Evolutionary conservation across 202 grass and related monocot genomes (phyloP).

Genomic region (Dendrocalamus latiflorus): DNA sequence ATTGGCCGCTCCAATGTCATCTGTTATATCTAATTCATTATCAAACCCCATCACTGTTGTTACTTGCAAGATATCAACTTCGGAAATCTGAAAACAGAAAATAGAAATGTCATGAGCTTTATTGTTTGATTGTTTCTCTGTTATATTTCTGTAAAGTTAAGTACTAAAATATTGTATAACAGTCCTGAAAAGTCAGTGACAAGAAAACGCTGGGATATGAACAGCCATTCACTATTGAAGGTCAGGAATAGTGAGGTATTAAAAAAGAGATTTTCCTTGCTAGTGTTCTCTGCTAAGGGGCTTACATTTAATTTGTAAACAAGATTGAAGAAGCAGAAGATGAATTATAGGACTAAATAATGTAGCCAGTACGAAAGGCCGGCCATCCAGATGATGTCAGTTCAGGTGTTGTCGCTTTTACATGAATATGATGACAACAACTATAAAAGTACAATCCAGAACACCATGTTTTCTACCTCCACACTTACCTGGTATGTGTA

Average conservation of each 20-base stretch:
- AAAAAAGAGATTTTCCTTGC: not conserved
- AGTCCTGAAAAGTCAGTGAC: not conserved
- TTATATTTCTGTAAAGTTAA: not conserved
- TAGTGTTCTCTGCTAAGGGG: not conserved
- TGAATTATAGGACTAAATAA: not conserved
- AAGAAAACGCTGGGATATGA: not conserved
- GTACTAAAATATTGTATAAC: no score
- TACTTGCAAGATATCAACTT: slow-evolving; percentile 86
- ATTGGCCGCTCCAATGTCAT: slow-evolving; percentile 74
- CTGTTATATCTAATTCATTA: slow-evolving; percentile 72
- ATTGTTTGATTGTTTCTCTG: not conserved
- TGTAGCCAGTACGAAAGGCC: not conserved
- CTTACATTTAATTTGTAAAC: no score
- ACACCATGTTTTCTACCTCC: not conserved
- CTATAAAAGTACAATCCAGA: slow-evolving; percentile 13
- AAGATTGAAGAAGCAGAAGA: not conserved
- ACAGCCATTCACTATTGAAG: not conserved
- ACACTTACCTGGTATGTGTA: slow-evolving; percentile 82
- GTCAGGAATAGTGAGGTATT: not conserved
- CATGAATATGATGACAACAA: not conserved
- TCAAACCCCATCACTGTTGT: slow-evolving; percentile 86
- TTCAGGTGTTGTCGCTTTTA: not conserved
- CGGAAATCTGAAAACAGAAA: slow-evolving; percentile 59
- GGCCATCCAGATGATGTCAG: not conserved
- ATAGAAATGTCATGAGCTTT: slow-evolving; percentile 19